Base-by-base conservation (phyloP, 75 land plant genomes). In the Azolla pinnata region DNA sequence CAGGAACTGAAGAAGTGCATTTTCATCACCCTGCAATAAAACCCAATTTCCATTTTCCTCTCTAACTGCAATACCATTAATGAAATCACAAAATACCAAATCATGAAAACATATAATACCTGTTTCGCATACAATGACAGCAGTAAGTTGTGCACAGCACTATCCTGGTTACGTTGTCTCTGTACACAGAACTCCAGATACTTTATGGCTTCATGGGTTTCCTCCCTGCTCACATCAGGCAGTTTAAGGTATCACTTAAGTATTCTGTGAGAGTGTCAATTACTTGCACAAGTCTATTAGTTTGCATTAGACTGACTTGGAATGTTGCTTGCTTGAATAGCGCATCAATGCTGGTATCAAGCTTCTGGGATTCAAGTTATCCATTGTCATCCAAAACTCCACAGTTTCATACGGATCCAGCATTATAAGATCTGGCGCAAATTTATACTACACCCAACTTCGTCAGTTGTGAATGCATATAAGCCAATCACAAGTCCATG, bases 311-410 rank as follows among this genome's bases (percentile, higher is more conserved):
- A n/a, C n/a, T n/a, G n/a, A 91, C 97, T 78, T 92, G 44, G 97
- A 74, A 70, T 76, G 97, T 29, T 86, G 86, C 69, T 83, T 82
- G 74, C 83, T 81, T 42, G 90, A 76, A 59, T 92, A 92, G 27
- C 89, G 89, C 95, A 87, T 92, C 86, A 92, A 76, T 54, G 97
- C 97, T 38, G 97, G 97, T 49, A 92, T 92, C 54, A 92, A 79
- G 52, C 79, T 80, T 67, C 86, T 82, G 21, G 97, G 97, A 52
- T 88, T 81, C 51, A 92, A 68, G 42, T 77, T 83, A 30, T 76
- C 75, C 34, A 79, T 75, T 48, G 68, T 61, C 89, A 89, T 88
- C 97, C 97, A 92, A 23, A 85, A 70, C 57, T 92, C 96, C 33
- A 92, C 97, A 29, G 97, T 88, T 67, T 85, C 95, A 77, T 92